Evolutionary conservation across 768 basidiomycete species (phyloP).

Genomic region (Multifurca ochricompacta): DNA sequence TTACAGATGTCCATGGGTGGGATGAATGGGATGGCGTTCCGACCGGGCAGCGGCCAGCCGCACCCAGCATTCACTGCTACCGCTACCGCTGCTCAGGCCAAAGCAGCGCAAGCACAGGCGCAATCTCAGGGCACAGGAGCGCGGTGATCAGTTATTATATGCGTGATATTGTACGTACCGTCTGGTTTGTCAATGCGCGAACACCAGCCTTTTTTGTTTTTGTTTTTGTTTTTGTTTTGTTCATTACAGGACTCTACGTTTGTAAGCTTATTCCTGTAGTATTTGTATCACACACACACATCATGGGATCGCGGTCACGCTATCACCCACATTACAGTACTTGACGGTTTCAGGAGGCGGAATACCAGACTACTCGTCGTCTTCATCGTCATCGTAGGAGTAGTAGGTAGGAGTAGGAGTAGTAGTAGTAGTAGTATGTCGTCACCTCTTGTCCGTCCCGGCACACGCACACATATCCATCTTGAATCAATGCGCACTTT

Average conservation of each 20-base stretch:
- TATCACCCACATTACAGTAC: background rate
- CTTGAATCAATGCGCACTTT: too few species aligned
- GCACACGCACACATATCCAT: too few species aligned
- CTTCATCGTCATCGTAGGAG: too few species aligned
- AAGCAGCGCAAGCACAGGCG: conserved; percentile 11
- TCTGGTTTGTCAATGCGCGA: too few species aligned
- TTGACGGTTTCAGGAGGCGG: background rate
- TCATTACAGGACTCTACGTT: background rate
- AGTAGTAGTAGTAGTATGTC: too few species aligned
- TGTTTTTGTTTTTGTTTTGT: background rate
- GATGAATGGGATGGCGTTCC: conserved; percentile 5
- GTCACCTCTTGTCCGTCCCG: too few species aligned
- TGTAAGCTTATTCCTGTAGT: conserved; percentile 17
- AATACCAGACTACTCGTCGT: background rate
- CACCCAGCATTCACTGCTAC: background rate
- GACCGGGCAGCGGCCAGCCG: background rate
- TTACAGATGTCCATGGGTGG: background rate
- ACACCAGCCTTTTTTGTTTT: background rate
- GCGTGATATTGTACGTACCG: too few species aligned
- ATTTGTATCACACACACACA: conserved; percentile 3
- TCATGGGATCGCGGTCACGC: background rate
- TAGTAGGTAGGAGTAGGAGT: too few species aligned
- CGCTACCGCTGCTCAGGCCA: background rate
- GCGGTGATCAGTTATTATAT: conserved; percentile 4
- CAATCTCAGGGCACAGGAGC: conserved; percentile 17